Conservation (phyloP, 768 basidiomycete genomes). For the Calocera viscosa region DNA sequence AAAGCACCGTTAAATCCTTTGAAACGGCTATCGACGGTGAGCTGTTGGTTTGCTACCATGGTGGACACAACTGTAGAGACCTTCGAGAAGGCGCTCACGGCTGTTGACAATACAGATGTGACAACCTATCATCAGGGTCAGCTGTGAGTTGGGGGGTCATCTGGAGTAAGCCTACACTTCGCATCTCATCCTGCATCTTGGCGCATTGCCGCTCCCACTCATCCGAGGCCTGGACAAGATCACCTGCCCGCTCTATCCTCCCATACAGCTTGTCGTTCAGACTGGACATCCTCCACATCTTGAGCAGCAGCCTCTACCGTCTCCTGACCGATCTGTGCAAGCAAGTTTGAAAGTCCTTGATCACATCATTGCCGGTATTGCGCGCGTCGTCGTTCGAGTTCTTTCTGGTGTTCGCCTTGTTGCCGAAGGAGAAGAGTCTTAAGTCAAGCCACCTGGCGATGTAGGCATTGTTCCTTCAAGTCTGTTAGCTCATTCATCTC, state of each 20-base stretch:
- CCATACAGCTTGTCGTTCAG: conserved; percentile 23
- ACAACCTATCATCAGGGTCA: not conserved
- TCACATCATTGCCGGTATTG: conserved; percentile 40
- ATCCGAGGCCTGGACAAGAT: conserved; percentile 26
- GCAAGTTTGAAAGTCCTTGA: conserved; percentile 37
- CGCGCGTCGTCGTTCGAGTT: conserved; percentile 6
- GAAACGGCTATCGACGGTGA: not conserved
- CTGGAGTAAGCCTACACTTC: conserved; percentile 38
- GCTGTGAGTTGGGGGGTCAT: conserved; percentile 30
- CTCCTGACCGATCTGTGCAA: conserved; percentile 26
- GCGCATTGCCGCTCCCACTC: conserved; percentile 40
- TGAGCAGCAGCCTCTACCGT: conserved; percentile 10
- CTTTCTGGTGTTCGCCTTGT: not conserved
- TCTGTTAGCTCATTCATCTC: not conserved
- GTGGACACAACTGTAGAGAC: conserved; percentile 41
- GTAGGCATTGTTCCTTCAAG: not conserved
- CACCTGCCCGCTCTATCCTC: conserved; percentile 33
- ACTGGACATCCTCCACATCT: not conserved
- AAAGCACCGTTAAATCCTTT: not conserved
- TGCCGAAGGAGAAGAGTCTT: not conserved
- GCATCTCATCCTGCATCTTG: conserved; percentile 42
- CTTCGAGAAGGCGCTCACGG: conserved; percentile 16
- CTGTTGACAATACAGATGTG: not conserved
- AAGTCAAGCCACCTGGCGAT: not conserved
- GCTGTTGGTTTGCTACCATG: not conserved